Evolutionary conservation across 495 filamentous ascomycete species (phyloP), one percentile per base, ranked within the genome.

Genomic region (Neurospora tetrasperma): DNA sequence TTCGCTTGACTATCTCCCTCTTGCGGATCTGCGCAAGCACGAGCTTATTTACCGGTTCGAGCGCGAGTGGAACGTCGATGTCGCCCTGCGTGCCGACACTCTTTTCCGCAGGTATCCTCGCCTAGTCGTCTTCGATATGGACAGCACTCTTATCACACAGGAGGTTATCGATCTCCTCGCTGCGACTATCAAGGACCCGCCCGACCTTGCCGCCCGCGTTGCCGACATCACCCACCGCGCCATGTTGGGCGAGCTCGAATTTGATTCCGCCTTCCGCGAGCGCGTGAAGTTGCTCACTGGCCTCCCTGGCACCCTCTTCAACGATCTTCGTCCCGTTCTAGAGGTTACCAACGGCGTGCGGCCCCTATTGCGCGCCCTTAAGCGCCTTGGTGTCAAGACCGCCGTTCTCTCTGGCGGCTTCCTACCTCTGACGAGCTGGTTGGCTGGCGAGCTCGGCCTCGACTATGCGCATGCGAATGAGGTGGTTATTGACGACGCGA

Each of bases 221-320:
- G 82, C 85, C 27, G 89, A 89, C 74, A 97, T 99, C 79, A 99
- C 96, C 5, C 90, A 89, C 68, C 90, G 93, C 20, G 95, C 96
- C 40, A 99, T 99, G 96, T 90, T 94, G 74, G 96, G 96, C 66
- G 96, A 98, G 79, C 86, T 97, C n/a, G 95, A 98, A 79, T 99
- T 99, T 76, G 89, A 93, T 38, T 85, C 88, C 12, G 92, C 90
- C 1, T 88, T 99, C 75, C 88, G 88, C 48, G 91, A 91, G 79
- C 89, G 96, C 11, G 93, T 94, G 35, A 85, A 85, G 62, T 86
- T 98, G 40, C 87, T 99, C 11, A 92, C 91, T 73, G 94, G 94
- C 38, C 88, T 97, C 42, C 88, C 90, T 1, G 89, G 88, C 1
- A 88, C 87, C 73, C 92, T 99, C 40, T 98, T 95, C 80, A 90